phyloP scores from a whole-genome alignment of 1,139 yeast species.

The Torulaspora pretoriensis region DNA sequence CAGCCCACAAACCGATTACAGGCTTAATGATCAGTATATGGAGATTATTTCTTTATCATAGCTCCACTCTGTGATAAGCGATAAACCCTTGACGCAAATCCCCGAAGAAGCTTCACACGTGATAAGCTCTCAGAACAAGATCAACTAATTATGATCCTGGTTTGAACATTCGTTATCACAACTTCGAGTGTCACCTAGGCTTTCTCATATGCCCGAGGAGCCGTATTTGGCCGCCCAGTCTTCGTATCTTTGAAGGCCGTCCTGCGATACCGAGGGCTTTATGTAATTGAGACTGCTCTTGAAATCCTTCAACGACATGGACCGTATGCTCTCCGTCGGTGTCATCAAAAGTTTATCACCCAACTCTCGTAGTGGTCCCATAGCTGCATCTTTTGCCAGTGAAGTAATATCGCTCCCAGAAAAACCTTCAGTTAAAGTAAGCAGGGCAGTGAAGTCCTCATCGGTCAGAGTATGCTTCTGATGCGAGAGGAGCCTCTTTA shows the following conservation, averaged over 20 bases:
- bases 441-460: constrained; percentile 56
- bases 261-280: constrained; percentile 86
- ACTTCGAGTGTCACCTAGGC: background rate
- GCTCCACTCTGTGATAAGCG: constrained; percentile 1
- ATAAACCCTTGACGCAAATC: constrained; percentile 6
- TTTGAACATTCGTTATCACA: background rate
- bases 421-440: constrained; percentile 69
- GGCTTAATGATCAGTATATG: too few species aligned
- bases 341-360: constrained; percentile 86
- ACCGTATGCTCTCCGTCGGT: constrained; percentile 79
- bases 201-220: constrained; percentile 71
- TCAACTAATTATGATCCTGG: background rate
- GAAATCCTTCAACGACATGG: constrained; percentile 75
- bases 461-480: constrained; percentile 72
- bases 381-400: constrained; percentile 94
- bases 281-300: constrained; percentile 72
- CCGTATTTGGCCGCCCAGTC: constrained; percentile 91
- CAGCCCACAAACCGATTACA: background rate
- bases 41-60: background rate
- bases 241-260: constrained; percentile 74
- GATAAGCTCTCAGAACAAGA: background rate
- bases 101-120: constrained; percentile 2
- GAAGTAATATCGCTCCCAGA: constrained; percentile 96
- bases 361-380: constrained; percentile 90
- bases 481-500: constrained; percentile 61